A percentile compares a stretch with the other conserved stretches of the same genome.
phyloP scores from a whole-genome alignment of 257 asterid species.

The Przewalskia tangutica region DNA sequence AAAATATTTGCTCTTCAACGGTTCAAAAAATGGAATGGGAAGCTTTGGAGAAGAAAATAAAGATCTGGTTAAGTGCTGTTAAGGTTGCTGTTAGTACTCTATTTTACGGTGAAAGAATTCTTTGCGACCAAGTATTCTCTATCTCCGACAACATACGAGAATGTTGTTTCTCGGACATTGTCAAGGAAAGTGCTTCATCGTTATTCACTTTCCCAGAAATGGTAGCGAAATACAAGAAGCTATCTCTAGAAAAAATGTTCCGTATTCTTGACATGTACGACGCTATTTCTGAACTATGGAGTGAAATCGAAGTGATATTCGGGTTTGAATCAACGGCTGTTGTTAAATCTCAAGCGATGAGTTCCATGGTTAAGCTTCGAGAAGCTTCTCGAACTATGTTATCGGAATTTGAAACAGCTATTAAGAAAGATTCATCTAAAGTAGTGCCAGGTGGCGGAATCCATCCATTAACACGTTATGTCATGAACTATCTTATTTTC shows the following conservation, averaged over 20 bases:
- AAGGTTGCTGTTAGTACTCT: conserved; percentile 45
- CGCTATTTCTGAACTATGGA: conserved; percentile 52
- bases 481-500: conserved; percentile 74
- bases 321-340: conserved; percentile 32
- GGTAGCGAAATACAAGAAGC: conserved; percentile 48
- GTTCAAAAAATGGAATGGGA: conserved; percentile 77
- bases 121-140: conserved; percentile 60
- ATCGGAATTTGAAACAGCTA: conserved; percentile 61
- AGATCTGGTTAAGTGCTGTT: conserved; percentile 44
- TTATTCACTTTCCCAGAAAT: conserved; percentile 47
- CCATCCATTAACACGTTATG: conserved; percentile 88
- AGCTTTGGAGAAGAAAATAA: conserved; percentile 40
- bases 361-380: conserved; percentile 51
- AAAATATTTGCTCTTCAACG: conserved; percentile 32
- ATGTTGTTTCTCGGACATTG: conserved; percentile 54
- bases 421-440: conserved; percentile 67
- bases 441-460: conserved; percentile 50
- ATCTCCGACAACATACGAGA: conserved; percentile 46
- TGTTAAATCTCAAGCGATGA: conserved; percentile 46
- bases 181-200: conserved; percentile 36
- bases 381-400: conserved; percentile 57
- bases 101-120: conserved; percentile 56
- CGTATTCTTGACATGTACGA: conserved; percentile 67
- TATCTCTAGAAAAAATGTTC: conserved; percentile 72
- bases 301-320: conserved; percentile 57